phyloP scores from a whole-genome alignment of 2,329 filamentous ascomycete species.

The Raffaelea deltoideospora region DNA sequence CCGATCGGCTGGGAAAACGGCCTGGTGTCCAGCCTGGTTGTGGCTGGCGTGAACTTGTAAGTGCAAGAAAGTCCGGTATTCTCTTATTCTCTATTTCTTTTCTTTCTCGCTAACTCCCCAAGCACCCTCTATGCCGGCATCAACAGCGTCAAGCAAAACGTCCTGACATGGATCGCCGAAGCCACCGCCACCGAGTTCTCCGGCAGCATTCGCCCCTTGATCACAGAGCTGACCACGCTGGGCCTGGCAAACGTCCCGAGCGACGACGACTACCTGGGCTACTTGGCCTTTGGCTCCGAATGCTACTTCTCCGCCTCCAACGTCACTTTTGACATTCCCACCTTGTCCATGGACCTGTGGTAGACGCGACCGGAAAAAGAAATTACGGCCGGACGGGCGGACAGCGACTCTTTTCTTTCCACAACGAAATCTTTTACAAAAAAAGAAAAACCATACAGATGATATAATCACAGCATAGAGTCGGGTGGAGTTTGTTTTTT shows the following conservation, averaged over 20 bases:
- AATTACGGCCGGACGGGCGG: no score
- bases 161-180: conserved; percentile 33
- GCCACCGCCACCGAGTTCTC: conserved; percentile 22
- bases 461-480: no score
- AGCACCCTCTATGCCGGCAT: conserved; percentile 24
- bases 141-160: conserved; percentile 26
- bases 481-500: no score
- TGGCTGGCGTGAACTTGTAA: conserved; percentile 25
- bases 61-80: background rate
- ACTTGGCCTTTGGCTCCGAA: conserved; percentile 37
- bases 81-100: background rate
- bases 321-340: conserved; percentile 32
- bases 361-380: no score
- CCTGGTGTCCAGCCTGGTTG: conserved; percentile 16
- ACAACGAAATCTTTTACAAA: no score
- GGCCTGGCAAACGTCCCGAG: conserved; percentile 20
- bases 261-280: conserved; percentile 30
- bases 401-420: no score
- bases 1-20: conserved; percentile 22
- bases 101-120: background rate
- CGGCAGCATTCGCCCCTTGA: conserved; percentile 30
- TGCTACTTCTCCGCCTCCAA: conserved; percentile 24
- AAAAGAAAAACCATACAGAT: no score
- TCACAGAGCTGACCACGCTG: conserved; percentile 23
- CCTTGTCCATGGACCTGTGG: conserved; percentile 18